Conservation (phyloP, 2,329 filamentous ascomycete species). For the Neonectria sp. region DNA sequence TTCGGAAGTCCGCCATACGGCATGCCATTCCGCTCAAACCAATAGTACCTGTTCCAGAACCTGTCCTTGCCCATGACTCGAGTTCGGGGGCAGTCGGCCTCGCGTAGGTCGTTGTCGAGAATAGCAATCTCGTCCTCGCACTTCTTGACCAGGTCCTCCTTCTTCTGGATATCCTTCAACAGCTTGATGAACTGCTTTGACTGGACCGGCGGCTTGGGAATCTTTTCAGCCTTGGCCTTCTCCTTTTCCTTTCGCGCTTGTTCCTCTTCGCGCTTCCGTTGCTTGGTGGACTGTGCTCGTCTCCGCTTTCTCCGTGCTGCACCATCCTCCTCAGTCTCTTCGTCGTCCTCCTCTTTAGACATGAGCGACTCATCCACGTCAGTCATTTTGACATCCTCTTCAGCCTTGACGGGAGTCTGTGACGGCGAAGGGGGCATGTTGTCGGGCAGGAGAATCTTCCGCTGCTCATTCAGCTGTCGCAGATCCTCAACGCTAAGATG, state of each 20-base stretch:
- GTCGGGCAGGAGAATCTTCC: slow-evolving; percentile 81
- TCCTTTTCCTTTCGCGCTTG: slow-evolving; percentile 70
- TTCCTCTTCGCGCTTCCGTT: slow-evolving; percentile 84
- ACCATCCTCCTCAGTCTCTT: slow-evolving; percentile 80
- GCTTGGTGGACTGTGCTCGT: slow-evolving; percentile 73
- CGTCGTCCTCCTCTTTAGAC: slow-evolving; percentile 71
- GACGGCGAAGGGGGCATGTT: slow-evolving; percentile 77
- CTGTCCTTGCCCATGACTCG: slow-evolving; percentile 92
- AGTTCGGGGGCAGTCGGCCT: slow-evolving; percentile 93
- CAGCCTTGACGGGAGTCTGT: slow-evolving; percentile 62
- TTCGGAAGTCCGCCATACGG: slow-evolving; percentile 90
- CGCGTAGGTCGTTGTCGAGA: slow-evolving; percentile 92
- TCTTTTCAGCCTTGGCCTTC: slow-evolving; percentile 71
- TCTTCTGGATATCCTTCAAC: slow-evolving; percentile 89
- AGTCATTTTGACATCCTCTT: slow-evolving; percentile 73
- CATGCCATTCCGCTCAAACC: slow-evolving; percentile 99
- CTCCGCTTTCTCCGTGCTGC: slow-evolving; percentile 67
- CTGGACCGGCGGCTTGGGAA: slow-evolving; percentile 78
- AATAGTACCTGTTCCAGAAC: slow-evolving; percentile 99
- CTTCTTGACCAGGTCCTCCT: slow-evolving; percentile 83
- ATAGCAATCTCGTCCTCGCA: slow-evolving; percentile 89
- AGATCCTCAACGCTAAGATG: slow-evolving; percentile 76
- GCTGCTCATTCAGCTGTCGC: slow-evolving; percentile 78
- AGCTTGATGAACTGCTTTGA: slow-evolving; percentile 92
- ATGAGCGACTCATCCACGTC: slow-evolving; percentile 74